These are phyloP conservation scores for Vanrija pseudolonga DNA, from an alignment of 1,284 basidiomycete species.

Conservation along the genomic window DNA sequence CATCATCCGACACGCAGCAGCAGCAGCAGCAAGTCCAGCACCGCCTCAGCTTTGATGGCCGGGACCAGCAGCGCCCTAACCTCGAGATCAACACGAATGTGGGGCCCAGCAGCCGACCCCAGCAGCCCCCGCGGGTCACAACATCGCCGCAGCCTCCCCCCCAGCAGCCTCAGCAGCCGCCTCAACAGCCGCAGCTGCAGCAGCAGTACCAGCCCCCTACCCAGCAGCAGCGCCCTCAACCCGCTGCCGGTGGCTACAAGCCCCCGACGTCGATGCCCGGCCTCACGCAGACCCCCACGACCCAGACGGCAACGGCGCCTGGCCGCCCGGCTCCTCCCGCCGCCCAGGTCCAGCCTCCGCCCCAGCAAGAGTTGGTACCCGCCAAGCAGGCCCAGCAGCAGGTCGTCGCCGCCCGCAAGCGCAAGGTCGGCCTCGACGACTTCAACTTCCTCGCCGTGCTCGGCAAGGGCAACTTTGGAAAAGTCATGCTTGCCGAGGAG, in stretches of 20 bases:
- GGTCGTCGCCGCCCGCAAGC: slow-evolving; percentile 52
- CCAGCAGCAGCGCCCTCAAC: slow-evolving; percentile 8
- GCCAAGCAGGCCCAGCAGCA: slow-evolving; percentile 4
- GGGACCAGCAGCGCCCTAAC: too few species aligned
- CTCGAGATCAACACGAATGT: too few species aligned
- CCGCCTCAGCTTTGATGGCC: background rate
- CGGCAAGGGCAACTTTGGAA: slow-evolving; percentile 99
- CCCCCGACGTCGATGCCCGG: slow-evolving; percentile 3
- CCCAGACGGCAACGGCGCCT: too few species aligned
- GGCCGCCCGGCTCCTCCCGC: too few species aligned
- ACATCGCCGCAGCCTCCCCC: background rate
- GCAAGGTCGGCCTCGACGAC: slow-evolving; percentile 94
- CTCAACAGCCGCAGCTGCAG: slow-evolving; percentile 7
- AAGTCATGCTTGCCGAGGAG: slow-evolving; percentile 99
- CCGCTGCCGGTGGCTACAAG: slow-evolving; percentile 18
- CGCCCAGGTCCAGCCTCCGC: too few species aligned
- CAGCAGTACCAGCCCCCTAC: background rate
- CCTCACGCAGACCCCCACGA: too few species aligned
- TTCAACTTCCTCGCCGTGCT: slow-evolving; percentile 99
- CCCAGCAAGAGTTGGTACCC: too few species aligned
- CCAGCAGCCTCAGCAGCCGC: slow-evolving; percentile 11
- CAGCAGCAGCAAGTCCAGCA: slow-evolving; percentile 31
- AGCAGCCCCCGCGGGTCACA: too few species aligned
- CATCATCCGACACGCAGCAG: slow-evolving; percentile 20
- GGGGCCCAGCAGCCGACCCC: too few species aligned